Evolutionary conservation across 2,329 filamentous ascomycete species (phyloP), one percentile per base, ranked within the genome.

Genomic region (Penicillium sp.): DNA sequence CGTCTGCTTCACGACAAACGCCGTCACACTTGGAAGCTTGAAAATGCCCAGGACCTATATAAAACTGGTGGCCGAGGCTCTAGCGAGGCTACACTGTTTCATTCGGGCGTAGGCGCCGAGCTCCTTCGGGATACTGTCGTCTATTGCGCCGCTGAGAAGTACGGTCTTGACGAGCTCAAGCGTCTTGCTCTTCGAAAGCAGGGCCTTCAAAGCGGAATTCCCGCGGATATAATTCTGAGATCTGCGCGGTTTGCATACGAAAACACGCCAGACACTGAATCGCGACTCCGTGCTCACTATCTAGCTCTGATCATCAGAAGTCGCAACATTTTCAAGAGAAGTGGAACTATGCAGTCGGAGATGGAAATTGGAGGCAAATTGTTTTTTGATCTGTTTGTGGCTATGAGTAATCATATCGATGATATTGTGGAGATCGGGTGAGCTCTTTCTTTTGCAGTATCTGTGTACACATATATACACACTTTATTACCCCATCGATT

Each of bases 361-460:
- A 97, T 97, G 92, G 90, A 96, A 81, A 86, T 86, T 76, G 91
- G 92, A 74, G 91, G 85, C 78, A 92, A 92, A 82, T 83, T 97
- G 79, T 97, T 94, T 83, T 97, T 97, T 79, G 92, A 97, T 82
- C 81, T 97, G 76, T 97, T 97, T 76, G 92, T 97, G 72, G 92
- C 92, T 69, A 90, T 97, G 88, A 96, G 91, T 82, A 97, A 96
- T 79, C 92, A 96, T 80, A 88, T 97, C 71, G 92, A 97, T 83
- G 92, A 97, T 77, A 86, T 97, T 77, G 88, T 90, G 77, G 91
- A 94, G 73, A 86, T 90, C 76, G 88, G 84, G 83, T 88, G 86
- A 74, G 83, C 81, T 71, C 23, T 38, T 20, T 21, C n/a, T 48
- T 40, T 20, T 26, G 77, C 47, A 24, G 43, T 23, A 60, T 55